phyloP scores from a whole-genome alignment of 2,329 filamentous ascomycete species.

The Didymella exigua region DNA sequence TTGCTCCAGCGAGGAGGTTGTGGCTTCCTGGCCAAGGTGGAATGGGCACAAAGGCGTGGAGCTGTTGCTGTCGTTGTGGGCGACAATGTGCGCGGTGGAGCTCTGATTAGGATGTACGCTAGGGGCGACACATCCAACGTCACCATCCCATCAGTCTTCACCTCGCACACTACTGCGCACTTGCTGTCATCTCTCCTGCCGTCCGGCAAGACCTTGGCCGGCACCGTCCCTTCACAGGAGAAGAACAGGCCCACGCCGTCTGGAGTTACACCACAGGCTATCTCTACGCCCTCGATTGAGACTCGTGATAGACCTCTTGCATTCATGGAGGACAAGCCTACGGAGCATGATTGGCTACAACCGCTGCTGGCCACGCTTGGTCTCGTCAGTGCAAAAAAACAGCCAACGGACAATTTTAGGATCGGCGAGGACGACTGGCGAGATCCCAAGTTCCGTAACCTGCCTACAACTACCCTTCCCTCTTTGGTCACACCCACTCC shows the following conservation, averaged over 20 bases:
- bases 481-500: slow-evolving; percentile 1
- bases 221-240: slow-evolving; percentile 57
- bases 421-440: slow-evolving; percentile 90
- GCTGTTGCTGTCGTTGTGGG: slow-evolving; percentile 91
- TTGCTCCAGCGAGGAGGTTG: slow-evolving; percentile 91
- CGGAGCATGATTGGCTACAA: slow-evolving; percentile 51
- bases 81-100: slow-evolving; percentile 86
- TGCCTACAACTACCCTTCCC: slow-evolving; percentile 38
- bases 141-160: slow-evolving; percentile 92
- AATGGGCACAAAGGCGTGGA: slow-evolving; percentile 92
- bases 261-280: neutral
- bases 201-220: slow-evolving; percentile 52
- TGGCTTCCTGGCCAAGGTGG: slow-evolving; percentile 94
- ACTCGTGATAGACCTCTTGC: slow-evolving; percentile 19
- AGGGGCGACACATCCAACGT: slow-evolving; percentile 93
- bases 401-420: slow-evolving; percentile 65
- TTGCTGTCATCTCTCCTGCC: slow-evolving; percentile 87
- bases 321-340: neutral
- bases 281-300: neutral
- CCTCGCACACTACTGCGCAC: slow-evolving; percentile 91
- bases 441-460: slow-evolving; percentile 72
- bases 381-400: slow-evolving; percentile 33
- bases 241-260: slow-evolving; percentile 58
- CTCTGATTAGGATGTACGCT: slow-evolving; percentile 97
- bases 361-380: slow-evolving; percentile 54